Conservation (phyloP, 1,139 yeast species). For the Candida neerlandica region DNA sequence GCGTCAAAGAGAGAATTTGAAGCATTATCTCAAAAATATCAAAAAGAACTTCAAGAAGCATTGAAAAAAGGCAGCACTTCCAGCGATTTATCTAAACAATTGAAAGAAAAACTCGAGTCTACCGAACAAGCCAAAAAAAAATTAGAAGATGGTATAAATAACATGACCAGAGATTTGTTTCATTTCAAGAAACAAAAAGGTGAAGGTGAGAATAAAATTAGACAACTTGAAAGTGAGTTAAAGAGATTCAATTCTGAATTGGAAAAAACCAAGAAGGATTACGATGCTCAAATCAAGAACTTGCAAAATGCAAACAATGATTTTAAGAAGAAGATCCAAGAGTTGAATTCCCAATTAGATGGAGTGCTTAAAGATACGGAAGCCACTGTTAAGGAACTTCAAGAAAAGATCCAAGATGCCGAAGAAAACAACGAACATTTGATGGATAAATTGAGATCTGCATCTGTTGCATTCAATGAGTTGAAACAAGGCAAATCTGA, state of each 20-base stretch:
- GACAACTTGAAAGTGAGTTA: conserved; percentile 44
- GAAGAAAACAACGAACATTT: conserved; percentile 39
- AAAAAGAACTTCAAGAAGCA: conserved; percentile 33
- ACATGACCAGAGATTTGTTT: conserved; percentile 84
- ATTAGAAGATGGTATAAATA: conserved; percentile 87
- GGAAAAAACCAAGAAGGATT: conserved; percentile 21
- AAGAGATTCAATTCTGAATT: conserved; percentile 24
- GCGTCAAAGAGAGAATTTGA: conserved; percentile 36
- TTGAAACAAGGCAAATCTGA: conserved; percentile 30
- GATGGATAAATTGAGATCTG: conserved; percentile 49
- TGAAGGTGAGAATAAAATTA: conserved; percentile 47
- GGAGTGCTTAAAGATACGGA: conserved; percentile 19
- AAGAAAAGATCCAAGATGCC: conserved; percentile 28
- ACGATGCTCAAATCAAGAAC: conserved; percentile 27
- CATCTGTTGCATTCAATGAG: conserved; percentile 48
- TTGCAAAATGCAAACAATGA: conserved; percentile 23
- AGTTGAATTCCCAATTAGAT: conserved; percentile 22
- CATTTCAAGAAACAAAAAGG: conserved; percentile 63
- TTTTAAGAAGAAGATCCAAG: conserved; percentile 26
- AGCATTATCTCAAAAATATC: conserved; percentile 27
- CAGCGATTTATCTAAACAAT: conserved; percentile 26
- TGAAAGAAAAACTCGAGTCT: conserved; percentile 30
- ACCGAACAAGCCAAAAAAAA: conserved; percentile 55
- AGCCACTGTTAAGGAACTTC: conserved; percentile 21
- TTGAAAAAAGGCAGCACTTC: conserved; percentile 25